A percentile compares a stretch with the other conserved stretches of the same genome.
phyloP scores from a whole-genome alignment of 2,329 filamentous ascomycete genomes.

The Metarhizium robertsii region DNA sequence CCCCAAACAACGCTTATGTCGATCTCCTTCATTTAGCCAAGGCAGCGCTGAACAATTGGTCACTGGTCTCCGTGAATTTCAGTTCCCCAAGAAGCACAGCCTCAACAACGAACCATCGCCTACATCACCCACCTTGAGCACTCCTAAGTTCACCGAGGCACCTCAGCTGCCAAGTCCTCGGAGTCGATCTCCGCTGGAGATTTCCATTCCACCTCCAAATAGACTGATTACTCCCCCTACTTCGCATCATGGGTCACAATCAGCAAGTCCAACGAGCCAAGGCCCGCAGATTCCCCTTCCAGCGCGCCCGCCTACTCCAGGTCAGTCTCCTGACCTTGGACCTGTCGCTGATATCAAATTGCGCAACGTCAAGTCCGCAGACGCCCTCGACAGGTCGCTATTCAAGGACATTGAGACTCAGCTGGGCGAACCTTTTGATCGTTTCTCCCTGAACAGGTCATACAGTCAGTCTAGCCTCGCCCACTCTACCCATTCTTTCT shows the following conservation, averaged over 20 bases:
- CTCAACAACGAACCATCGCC: constrained; percentile 15
- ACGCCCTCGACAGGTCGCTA: constrained; percentile 17
- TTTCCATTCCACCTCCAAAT: constrained; percentile 8
- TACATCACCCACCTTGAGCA: constrained; percentile 12
- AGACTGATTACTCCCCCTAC: constrained; percentile 23
- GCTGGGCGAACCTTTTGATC: constrained; percentile 15
- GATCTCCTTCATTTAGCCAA: constrained; percentile 16
- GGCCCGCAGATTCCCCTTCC: constrained; percentile 9
- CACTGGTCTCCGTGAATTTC: constrained; percentile 24
- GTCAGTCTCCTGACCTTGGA: constrained; percentile 20
- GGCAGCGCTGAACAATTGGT: constrained; percentile 14
- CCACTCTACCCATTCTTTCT: constrained; percentile 18
- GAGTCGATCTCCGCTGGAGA: constrained; percentile 15
- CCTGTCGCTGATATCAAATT: constrained; percentile 16
- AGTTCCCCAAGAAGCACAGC: constrained; percentile 25
- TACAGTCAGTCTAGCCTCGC: constrained; percentile 22
- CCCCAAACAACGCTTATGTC: constrained; percentile 5
- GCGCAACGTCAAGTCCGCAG: constrained; percentile 17
- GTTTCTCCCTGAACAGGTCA: constrained; percentile 15
- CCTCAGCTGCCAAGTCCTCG: constrained; percentile 17
- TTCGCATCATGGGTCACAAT: constrained; percentile 13
- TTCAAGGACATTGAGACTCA: constrained; percentile 18
- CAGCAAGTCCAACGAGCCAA: constrained; percentile 6
- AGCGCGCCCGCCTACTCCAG: constrained; percentile 20
- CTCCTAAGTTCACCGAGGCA: constrained; percentile 11